Evolutionary conservation across 441 rosid genomes (phyloP).

Genomic region (Erodium trifolium): DNA sequence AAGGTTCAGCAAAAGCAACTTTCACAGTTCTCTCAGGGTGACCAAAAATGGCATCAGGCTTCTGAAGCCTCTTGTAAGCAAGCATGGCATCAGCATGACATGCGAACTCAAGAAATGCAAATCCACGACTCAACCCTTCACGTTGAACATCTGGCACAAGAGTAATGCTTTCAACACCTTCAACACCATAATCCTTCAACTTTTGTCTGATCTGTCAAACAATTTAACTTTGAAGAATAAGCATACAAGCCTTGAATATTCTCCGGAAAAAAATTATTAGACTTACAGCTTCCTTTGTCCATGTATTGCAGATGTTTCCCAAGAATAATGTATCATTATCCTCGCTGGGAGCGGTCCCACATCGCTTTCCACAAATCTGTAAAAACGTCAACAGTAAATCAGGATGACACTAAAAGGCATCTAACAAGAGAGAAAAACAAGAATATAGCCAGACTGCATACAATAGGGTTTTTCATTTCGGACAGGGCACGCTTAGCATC

Average conservation of each 20-base stretch:
- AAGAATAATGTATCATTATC: conserved; percentile 58
- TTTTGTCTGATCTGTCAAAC: conserved; percentile 49
- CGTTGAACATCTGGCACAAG: conserved; percentile 54
- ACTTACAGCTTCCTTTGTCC: conserved; percentile 70
- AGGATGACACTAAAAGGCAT: background rate
- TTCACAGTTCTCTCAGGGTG: conserved; percentile 60
- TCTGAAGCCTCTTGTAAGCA: conserved; percentile 61
- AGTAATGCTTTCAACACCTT: conserved; percentile 48
- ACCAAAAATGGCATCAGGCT: conserved; percentile 61
- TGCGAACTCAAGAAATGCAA: conserved; percentile 58
- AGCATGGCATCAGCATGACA: conserved; percentile 58
- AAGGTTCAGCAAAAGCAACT: conserved; percentile 67
- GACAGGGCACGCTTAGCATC: conserved; percentile 46
- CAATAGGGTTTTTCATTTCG: conserved; percentile 65
- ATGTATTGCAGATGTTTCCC: conserved; percentile 63
- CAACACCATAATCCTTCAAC: conserved; percentile 49
- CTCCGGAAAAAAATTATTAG: conserved; percentile 2
- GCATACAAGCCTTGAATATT: conserved; percentile 13
- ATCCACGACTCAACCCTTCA: conserved; percentile 66
- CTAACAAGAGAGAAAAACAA: background rate
- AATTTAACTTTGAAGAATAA: conserved; percentile 19
- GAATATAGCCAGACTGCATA: conserved; percentile 22
- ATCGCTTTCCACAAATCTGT: conserved; percentile 60
- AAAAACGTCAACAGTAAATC: conserved; percentile 12
- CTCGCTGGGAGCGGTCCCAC: conserved; percentile 60